These are phyloP conservation scores for Phytophthora constricta DNA, from an alignment of 352 stramenopile genomes.

Conservation along the genomic window DNA sequence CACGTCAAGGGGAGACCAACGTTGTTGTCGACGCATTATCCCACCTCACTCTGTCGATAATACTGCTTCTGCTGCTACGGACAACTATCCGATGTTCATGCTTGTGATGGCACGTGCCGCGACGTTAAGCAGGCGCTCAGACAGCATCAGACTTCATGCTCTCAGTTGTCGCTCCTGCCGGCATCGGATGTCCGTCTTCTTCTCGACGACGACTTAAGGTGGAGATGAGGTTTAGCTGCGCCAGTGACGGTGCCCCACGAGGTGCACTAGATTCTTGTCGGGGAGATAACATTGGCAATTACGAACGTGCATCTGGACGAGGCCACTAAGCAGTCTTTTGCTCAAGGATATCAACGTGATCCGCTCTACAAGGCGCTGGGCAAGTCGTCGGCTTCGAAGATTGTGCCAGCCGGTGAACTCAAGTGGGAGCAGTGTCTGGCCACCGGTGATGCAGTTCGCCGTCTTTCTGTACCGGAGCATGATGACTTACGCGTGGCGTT, in stretches of 20 bases:
- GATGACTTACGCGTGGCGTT: not conserved
- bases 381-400: not conserved
- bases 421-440: not conserved
- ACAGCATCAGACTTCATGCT: not conserved
- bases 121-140: not conserved
- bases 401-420: not conserved
- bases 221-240: not conserved
- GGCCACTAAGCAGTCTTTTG: not conserved
- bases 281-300: not conserved
- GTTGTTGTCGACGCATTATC: slow-evolving; percentile 4
- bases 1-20: not conserved
- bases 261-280: not conserved
- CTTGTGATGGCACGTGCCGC: not conserved
- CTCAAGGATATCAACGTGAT: not conserved
- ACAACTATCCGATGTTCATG: not conserved
- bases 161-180: not conserved
- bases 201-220: not conserved
- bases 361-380: not conserved
- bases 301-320: not conserved
- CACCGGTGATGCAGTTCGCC: too few relatives aligned
- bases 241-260: not conserved
- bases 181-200: not conserved
- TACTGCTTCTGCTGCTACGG: not conserved
- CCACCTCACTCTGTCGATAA: not conserved
- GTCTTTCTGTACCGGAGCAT: not conserved